A percentile compares a stretch with the other conserved stretches of the same genome.
Conservation (phyloP, 192 early-diverging fungal genomes). For the Gaertneriomyces semiglobifer region DNA sequence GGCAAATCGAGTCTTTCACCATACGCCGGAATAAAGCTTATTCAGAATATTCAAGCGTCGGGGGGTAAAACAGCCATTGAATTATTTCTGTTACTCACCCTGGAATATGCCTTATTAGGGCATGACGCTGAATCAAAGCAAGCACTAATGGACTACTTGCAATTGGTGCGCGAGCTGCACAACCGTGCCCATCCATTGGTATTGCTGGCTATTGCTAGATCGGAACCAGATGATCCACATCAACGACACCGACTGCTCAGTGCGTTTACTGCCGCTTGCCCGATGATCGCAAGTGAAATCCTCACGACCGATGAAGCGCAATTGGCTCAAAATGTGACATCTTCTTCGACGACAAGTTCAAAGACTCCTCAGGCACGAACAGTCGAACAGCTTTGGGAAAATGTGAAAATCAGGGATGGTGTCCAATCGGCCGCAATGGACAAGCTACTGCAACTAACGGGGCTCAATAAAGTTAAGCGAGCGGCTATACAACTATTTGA, state of each 20-base stretch:
- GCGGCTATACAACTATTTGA: conserved; percentile 32
- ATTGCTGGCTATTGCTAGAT: conserved; percentile 22
- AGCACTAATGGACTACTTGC: conserved; percentile 14
- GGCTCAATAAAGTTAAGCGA: conserved; percentile 31
- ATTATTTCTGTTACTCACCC: conserved; percentile 15
- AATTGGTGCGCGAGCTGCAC: neutral
- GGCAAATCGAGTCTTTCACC: neutral
- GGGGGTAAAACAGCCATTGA: neutral
- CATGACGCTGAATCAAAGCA: conserved; percentile 17
- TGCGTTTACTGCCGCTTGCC: conserved; percentile 1
- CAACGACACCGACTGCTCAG: neutral
- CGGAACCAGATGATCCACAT: neutral
- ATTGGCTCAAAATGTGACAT: no score
- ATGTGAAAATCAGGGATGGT: neutral
- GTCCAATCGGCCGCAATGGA: conserved; percentile 32
- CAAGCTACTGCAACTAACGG: conserved; percentile 27
- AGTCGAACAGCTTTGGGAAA: no score
- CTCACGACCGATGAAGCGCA: conserved; percentile 6
- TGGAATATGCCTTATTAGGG: conserved; percentile 20
- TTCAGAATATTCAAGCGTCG: conserved; percentile 1
- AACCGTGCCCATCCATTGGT: conserved; percentile 28
- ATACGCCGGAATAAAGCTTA: conserved; percentile 19
- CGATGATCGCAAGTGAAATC: conserved; percentile 19
- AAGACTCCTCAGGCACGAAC: no score
- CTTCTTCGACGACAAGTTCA: no score